These are phyloP conservation scores for Ustulina deusta DNA, from an alignment of 2,329 filamentous ascomycete genomes.

Conservation along the genomic window DNA sequence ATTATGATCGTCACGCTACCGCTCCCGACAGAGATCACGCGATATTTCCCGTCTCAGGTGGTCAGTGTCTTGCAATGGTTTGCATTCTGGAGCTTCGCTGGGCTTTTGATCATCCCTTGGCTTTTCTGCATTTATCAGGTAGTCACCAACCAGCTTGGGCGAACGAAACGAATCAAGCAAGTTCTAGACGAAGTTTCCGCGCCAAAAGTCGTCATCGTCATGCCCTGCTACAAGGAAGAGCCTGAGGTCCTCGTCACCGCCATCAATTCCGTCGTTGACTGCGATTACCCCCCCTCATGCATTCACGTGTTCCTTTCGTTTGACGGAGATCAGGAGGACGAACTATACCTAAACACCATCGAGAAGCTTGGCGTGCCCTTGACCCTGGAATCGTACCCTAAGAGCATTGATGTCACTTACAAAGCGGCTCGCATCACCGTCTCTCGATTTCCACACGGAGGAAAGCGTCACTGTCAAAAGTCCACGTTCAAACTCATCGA, in stretches of 20 bases:
- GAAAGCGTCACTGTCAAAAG: constrained; percentile 95
- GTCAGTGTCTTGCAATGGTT: constrained; percentile 88
- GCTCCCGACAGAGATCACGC: constrained; percentile 77
- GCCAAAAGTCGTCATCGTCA: constrained; percentile 94
- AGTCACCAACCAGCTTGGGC: constrained; percentile 86
- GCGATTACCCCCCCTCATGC: constrained; percentile 91
- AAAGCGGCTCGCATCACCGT: constrained; percentile 86
- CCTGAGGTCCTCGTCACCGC: constrained; percentile 86
- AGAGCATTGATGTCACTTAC: constrained; percentile 91
- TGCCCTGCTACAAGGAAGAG: constrained; percentile 96
- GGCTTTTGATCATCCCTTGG: constrained; percentile 88
- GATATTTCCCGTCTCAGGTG: constrained; percentile 77
- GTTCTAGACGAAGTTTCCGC: constrained; percentile 86
- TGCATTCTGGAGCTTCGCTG: constrained; percentile 92
- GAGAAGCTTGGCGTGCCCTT: constrained; percentile 85
- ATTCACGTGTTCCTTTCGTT: constrained; percentile 97
- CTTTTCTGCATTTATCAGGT: constrained; percentile 93
- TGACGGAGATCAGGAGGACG: constrained; percentile 89
- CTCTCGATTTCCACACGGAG: constrained; percentile 91
- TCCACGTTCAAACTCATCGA: constrained; percentile 93
- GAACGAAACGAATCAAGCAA: constrained; percentile 83
- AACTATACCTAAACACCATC: constrained; percentile 88
- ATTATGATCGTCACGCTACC: constrained; percentile 95
- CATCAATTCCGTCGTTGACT: constrained; percentile 90
- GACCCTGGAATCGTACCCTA: constrained; percentile 81